phyloP scores from a whole-genome alignment of 345 rosid genomes.

The Luvunga scandens region DNA sequence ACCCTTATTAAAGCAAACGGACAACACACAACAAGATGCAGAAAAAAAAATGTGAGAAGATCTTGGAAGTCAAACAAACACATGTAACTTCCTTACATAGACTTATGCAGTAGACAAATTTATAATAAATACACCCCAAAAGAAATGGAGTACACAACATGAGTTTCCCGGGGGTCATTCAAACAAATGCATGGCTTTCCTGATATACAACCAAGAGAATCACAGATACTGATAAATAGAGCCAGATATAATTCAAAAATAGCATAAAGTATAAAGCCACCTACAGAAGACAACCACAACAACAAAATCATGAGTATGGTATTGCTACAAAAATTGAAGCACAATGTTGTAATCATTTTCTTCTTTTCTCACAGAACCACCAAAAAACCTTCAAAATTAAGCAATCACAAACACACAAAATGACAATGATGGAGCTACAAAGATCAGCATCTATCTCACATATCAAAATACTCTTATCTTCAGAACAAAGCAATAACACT shows the following conservation, averaged over 20 bases:
- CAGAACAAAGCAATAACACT: conserved; percentile 19
- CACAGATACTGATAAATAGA: not conserved
- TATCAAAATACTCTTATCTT: conserved; percentile 9
- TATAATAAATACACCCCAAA: not conserved
- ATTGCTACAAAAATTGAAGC: not conserved
- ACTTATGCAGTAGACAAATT: not conserved
- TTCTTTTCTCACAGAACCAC: not conserved
- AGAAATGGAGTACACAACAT: not conserved
- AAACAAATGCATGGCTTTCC: not conserved
- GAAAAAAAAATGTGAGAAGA: not conserved
- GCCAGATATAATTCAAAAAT: not conserved
- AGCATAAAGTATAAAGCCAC: not conserved
- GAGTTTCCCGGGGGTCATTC: not conserved
- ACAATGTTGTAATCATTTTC: not conserved
- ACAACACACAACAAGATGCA: not conserved
- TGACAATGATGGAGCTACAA: conserved; percentile 11
- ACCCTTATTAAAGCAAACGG: not conserved
- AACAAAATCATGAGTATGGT: conserved; percentile 9
- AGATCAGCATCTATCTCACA: conserved; percentile 16
- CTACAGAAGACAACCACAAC: not conserved
- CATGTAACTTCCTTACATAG: not conserved
- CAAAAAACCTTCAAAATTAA: conserved; percentile 9
- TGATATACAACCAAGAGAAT: not conserved
- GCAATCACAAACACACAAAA: not conserved
- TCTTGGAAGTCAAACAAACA: conserved; percentile 8